A percentile compares a stretch with the other conserved stretches of the same genome.
These are phyloP conservation scores for Cladosporium phlei DNA, from an alignment of 2,329 filamentous ascomycete species.

Conservation along the genomic window DNA sequence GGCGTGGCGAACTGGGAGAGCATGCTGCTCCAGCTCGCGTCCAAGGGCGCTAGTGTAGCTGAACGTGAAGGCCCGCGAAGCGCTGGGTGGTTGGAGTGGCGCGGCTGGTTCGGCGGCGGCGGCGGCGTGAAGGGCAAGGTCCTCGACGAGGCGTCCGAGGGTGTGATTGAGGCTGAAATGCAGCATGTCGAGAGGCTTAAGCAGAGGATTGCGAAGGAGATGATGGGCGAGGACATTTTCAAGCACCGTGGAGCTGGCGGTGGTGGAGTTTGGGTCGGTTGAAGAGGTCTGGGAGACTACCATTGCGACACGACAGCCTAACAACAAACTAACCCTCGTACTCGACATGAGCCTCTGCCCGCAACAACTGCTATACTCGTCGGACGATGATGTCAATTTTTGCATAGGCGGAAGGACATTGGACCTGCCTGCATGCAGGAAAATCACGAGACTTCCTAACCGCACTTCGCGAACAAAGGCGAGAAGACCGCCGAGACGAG, in stretches of 20 bases:
- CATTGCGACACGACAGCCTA: no score
- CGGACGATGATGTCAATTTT: no score
- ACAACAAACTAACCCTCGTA: no score
- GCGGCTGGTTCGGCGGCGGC: slow-evolving; percentile 23
- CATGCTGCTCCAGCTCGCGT: slow-evolving; percentile 68
- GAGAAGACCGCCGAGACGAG: no score
- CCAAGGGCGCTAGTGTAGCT: slow-evolving; percentile 33
- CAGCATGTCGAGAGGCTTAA: slow-evolving; percentile 21
- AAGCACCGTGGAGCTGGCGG: slow-evolving; percentile 24
- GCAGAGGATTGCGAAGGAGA: slow-evolving; percentile 22
- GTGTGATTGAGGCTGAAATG: slow-evolving; percentile 18
- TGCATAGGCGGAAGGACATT: no score
- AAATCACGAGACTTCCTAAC: no score
- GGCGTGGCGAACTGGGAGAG: slow-evolving; percentile 76
- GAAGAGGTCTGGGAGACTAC: no score
- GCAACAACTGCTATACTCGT: no score
- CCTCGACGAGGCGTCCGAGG: slow-evolving; percentile 18
- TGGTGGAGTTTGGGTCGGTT: slow-evolving; percentile 19
- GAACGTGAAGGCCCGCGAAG: slow-evolving; percentile 14
- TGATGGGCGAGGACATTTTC: slow-evolving; percentile 18
- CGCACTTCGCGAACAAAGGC: no score
- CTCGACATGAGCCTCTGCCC: no score
- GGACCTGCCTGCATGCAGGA: no score
- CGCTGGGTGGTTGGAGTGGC: slow-evolving; percentile 23
- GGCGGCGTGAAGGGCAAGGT: slow-evolving; percentile 19